Conservation (phyloP, 371 early-diverging fungal species). For the Rhizopus arrhizus region DNA sequence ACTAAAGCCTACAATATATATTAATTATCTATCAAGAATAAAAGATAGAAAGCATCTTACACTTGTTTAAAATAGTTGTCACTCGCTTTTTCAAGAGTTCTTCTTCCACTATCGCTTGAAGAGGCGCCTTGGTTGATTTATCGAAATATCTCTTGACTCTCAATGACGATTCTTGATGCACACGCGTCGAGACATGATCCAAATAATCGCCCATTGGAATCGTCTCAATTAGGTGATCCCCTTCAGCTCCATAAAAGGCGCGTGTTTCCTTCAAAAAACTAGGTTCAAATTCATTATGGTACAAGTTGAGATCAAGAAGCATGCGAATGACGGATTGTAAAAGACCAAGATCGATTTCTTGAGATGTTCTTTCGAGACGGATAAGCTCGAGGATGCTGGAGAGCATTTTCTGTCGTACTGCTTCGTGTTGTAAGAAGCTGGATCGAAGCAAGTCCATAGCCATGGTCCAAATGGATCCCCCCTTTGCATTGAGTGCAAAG, state of each 20-base stretch:
- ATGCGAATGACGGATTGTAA: conserved; percentile 72
- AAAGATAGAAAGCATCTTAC: conserved; percentile 29
- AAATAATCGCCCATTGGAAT: conserved; percentile 70
- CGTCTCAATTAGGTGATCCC: conserved; percentile 53
- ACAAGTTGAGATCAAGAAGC: conserved; percentile 80
- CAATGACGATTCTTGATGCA: conserved; percentile 70
- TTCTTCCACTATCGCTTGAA: conserved; percentile 68
- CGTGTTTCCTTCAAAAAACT: conserved; percentile 65
- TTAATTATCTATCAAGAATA: neutral
- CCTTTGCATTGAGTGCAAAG: conserved; percentile 68
- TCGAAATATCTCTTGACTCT: conserved; percentile 71
- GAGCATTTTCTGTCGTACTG: conserved; percentile 58
- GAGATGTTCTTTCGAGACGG: conserved; percentile 50
- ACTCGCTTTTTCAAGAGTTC: conserved; percentile 72
- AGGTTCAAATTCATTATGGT: conserved; percentile 71
- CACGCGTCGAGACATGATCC: conserved; percentile 66
- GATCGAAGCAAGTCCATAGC: conserved; percentile 75
- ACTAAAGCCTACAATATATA: conserved; percentile 52
- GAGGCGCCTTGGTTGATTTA: conserved; percentile 70
- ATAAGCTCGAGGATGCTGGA: conserved; percentile 59
- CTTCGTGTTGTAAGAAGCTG: conserved; percentile 51
- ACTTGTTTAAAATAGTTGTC: conserved; percentile 64
- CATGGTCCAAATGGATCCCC: conserved; percentile 84
- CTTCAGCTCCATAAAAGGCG: conserved; percentile 73
- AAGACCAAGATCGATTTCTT: conserved; percentile 26